These are phyloP conservation scores for Viridothelium virens DNA, from an alignment of 495 filamentous ascomycete genomes.

Conservation along the genomic window DNA sequence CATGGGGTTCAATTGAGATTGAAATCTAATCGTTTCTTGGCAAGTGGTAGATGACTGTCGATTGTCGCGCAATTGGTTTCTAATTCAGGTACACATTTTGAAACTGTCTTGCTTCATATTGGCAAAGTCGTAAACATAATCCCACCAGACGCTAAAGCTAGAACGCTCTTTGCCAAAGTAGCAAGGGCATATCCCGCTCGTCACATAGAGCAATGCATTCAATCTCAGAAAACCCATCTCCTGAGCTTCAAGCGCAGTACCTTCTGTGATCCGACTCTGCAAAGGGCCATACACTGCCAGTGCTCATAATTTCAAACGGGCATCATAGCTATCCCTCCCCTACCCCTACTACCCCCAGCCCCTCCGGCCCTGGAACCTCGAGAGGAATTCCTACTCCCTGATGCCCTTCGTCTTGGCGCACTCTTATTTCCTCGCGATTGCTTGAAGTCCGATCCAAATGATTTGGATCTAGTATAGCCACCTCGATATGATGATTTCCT, in stretches of 20 bases:
- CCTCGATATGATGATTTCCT: neutral
- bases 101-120: too few relatives aligned
- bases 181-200: neutral
- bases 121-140: too few relatives aligned
- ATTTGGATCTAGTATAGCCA: constrained; percentile 1
- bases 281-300: too few relatives aligned
- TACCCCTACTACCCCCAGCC: neutral
- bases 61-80: neutral
- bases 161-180: neutral
- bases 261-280: too few relatives aligned
- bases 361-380: neutral
- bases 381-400: neutral
- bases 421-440: neutral
- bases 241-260: too few relatives aligned
- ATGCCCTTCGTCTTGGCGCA: neutral
- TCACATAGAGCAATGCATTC: neutral
- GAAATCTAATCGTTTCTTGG: too few relatives aligned
- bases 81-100: too few relatives aligned
- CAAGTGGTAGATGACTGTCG: neutral
- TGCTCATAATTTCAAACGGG: constrained; percentile 17
- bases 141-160: neutral
- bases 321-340: constrained; percentile 21
- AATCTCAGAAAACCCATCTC: too few relatives aligned
- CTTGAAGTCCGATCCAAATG: neutral
- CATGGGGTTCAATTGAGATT: neutral